phyloP scores from a whole-genome alignment of 2,329 filamentous ascomycete genomes.

The Penicillium sp. region DNA sequence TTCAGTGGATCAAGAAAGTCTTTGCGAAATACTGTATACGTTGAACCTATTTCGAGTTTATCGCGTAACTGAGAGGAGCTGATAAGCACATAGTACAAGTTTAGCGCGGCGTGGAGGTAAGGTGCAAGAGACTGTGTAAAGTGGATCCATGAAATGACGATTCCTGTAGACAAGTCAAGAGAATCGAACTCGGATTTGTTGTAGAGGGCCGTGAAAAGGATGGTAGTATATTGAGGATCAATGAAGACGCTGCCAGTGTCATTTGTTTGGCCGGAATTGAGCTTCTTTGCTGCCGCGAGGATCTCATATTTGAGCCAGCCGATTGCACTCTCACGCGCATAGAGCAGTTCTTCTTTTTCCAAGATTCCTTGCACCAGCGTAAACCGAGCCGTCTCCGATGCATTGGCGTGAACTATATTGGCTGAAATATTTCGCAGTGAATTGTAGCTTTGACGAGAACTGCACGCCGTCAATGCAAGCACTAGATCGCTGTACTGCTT shows the following conservation, averaged over 20 bases:
- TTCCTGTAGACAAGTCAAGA: slow-evolving; percentile 31
- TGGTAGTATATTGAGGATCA: slow-evolving; percentile 33
- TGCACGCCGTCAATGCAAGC: slow-evolving; percentile 41
- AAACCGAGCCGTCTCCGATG: slow-evolving; percentile 49
- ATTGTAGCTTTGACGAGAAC: slow-evolving; percentile 31
- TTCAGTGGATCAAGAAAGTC: slow-evolving; percentile 32
- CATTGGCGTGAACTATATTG: slow-evolving; percentile 48
- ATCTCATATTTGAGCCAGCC: slow-evolving; percentile 60
- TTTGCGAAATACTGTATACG: slow-evolving; percentile 28
- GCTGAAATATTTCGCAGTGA: slow-evolving; percentile 35
- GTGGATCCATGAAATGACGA: slow-evolving; percentile 44
- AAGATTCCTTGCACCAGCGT: slow-evolving; percentile 54
- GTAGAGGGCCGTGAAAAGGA: slow-evolving; percentile 51
- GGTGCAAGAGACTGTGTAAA: slow-evolving; percentile 44
- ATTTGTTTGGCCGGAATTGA: slow-evolving; percentile 17
- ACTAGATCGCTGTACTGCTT: slow-evolving; percentile 52
- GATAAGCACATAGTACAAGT: slow-evolving; percentile 56
- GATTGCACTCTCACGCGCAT: slow-evolving; percentile 55
- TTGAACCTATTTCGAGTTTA: slow-evolving; percentile 43
- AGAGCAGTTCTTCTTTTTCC: slow-evolving; percentile 51
- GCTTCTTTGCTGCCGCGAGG: slow-evolving; percentile 37
- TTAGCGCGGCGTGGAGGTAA: slow-evolving; percentile 54
- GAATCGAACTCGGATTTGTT: slow-evolving; percentile 43
- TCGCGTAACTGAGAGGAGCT: slow-evolving; percentile 47
- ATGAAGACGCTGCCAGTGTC: slow-evolving; percentile 28